phyloP scores from a whole-genome alignment of 129 eudicot species.

The Flaveria linearis region DNA sequence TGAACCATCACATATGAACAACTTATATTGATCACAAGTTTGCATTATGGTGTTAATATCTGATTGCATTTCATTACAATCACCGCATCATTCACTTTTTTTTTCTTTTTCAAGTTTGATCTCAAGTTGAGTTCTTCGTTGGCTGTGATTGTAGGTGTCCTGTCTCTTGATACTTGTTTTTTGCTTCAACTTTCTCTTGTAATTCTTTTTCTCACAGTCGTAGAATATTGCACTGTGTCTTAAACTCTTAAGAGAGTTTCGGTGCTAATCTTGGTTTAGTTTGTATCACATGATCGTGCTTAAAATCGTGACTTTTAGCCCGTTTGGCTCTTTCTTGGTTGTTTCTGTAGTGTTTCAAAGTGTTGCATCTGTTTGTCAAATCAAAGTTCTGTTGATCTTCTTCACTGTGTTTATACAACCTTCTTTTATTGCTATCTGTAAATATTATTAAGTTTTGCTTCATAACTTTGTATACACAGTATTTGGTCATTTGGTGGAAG shows the following conservation, averaged over 20 bases:
- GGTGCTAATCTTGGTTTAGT: constrained; percentile 4
- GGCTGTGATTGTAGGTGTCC: constrained; percentile 32
- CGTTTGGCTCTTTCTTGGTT: not conserved
- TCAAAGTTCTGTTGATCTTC: not conserved
- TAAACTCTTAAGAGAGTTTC: not conserved
- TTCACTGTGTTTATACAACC: not conserved
- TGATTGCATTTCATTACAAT: constrained; percentile 21
- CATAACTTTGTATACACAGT: not conserved
- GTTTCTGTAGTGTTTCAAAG: not conserved
- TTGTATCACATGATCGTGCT: constrained; percentile 11
- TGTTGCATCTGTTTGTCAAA: constrained; percentile 15
- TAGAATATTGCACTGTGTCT: constrained; percentile 10
- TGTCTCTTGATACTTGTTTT: constrained; percentile 18
- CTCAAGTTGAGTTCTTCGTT: constrained; percentile 19
- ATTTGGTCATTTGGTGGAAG: not conserved
- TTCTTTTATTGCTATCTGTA: not conserved
- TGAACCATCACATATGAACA: constrained; percentile 14
- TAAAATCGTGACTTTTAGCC: not conserved
- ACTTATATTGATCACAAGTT: constrained; percentile 24
- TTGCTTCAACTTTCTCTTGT: not conserved
- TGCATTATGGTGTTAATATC: constrained; percentile 25
- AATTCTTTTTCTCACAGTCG: constrained; percentile 13
- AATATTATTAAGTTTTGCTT: constrained; percentile 4
- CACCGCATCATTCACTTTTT: constrained; percentile 18
- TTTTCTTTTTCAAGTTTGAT: constrained; percentile 1